Base-by-base conservation (phyloP, 306 rosid species). In the Quercus parvula region DNA sequence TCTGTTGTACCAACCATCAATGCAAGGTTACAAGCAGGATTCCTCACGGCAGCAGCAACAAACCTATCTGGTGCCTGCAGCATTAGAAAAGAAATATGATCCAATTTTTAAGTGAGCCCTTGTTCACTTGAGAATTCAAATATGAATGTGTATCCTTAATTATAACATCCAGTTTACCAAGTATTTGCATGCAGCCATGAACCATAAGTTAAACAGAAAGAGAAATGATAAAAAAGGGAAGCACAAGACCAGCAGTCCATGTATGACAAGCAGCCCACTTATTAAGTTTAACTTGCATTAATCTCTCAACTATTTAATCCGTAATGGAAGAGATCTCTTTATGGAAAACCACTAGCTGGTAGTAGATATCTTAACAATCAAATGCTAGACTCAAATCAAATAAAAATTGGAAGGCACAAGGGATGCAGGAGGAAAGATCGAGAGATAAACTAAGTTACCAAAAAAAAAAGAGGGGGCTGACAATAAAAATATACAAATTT, bases 1-100 rank as follows among this genome's bases (percentile, higher is more conserved):
- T 94, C 97, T 33, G 94, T 79, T 25, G 96, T 94, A 76, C 97
- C 92, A 74, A 88, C 81, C 98, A 94, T 92, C 77, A 88, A 78
- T 11, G 97, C 84, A 22, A 94, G 57, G 87, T 88, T 92, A 75
- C 97, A 90, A 57, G 79, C 94, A 44, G 96, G 98, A 86, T 94
- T 94, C 30, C 89, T 90, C 2, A 86, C 87, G 0, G 85, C 94
- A 1, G 96, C 98, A 13, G 88, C 96, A 56, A 52, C 88, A 90
- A 94, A 94, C 77, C 84, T 94, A 74, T 87, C 92, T 1, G 97
- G 98, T 73, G 89, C 94, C 97, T 92, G 88, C 71, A 81, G 38
- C 75, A 86, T 79, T 71, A 63, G 74, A 70, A 77, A 55, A 70
- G 49, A 81, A 51, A 71, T 28, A 68, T 46, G 30, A n/a, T 78